Evolutionary conservation across 2,329 filamentous ascomycete genomes (phyloP).

Genomic region (Xylariaceae sp.): DNA sequence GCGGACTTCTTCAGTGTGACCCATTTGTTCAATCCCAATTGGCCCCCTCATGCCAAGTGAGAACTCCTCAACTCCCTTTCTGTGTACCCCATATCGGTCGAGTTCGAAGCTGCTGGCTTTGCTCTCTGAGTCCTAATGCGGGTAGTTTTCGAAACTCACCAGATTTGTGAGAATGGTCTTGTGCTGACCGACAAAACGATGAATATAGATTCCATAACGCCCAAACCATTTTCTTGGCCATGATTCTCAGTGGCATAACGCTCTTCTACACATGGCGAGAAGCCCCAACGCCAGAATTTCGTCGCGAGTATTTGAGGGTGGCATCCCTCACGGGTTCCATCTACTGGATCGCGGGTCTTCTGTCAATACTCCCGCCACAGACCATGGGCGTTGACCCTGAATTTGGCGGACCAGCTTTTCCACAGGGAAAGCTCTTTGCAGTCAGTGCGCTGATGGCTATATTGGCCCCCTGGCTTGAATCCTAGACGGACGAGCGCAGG

Average conservation of each 20-base stretch:
- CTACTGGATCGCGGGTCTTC: slow-evolving; percentile 40
- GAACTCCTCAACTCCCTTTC: slow-evolving; percentile 11
- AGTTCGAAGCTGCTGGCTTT: background rate
- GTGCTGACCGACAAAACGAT: background rate
- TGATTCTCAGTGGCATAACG: slow-evolving; percentile 36
- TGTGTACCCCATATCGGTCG: background rate
- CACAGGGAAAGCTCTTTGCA: slow-evolving; percentile 34
- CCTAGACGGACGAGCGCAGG: background rate
- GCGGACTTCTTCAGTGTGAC: slow-evolving; percentile 36
- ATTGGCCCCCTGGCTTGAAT: background rate
- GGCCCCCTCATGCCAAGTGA: slow-evolving; percentile 44
- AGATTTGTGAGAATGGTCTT: background rate
- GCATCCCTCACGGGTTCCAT: slow-evolving; percentile 36
- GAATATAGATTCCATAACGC: slow-evolving; percentile 36
- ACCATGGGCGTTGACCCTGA: slow-evolving; percentile 40
- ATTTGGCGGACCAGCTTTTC: slow-evolving; percentile 40
- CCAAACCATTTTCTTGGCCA: slow-evolving; percentile 39
- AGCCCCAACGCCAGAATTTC: slow-evolving; percentile 21
- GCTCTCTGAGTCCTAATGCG: background rate
- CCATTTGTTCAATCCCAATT: slow-evolving; percentile 41
- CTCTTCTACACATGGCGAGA: slow-evolving; percentile 38
- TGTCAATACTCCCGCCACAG: slow-evolving; percentile 35
- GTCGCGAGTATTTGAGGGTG: slow-evolving; percentile 31
- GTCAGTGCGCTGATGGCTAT: background rate
- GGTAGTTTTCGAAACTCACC: background rate